Evolutionary conservation across 768 basidiomycete genomes (phyloP), one percentile per base, ranked within the genome.

Genomic region (Tylopilus balloui): DNA sequence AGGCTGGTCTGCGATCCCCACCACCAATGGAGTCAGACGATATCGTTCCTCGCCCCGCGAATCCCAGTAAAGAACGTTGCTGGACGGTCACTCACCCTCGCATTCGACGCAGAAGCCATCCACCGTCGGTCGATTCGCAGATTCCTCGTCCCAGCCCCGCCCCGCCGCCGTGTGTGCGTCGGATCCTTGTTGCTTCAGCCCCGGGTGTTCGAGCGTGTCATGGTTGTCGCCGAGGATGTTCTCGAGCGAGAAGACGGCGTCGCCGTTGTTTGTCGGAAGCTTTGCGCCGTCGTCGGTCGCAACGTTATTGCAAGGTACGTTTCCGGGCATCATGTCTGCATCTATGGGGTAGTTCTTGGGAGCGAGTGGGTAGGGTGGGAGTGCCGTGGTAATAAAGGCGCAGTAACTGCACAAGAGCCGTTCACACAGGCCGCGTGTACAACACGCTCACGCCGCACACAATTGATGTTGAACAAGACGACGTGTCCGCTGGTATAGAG

Each of bases 1-100:
- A 47, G 90, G 88, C 64, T 92, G 90, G 71, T 92, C 90, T 92
- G 52, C 20, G n/a, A n/a, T n/a, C n/a, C n/a, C n/a, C n/a, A n/a
- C n/a, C n/a, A n/a, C n/a, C n/a, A n/a, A n/a, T n/a, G n/a, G n/a
- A n/a, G n/a, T n/a, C n/a, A n/a, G n/a, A n/a, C n/a, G n/a, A n/a
- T n/a, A n/a, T n/a, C n/a, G n/a, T n/a, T n/a, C n/a, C n/a, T n/a
- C n/a, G n/a, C n/a, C n/a, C n/a, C n/a, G n/a, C n/a, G n/a, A n/a
- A n/a, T n/a, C n/a, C n/a, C n/a, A n/a, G n/a, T n/a, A n/a, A n/a
- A n/a, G n/a, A n/a, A n/a, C n/a, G n/a, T n/a, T n/a, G n/a, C n/a
- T n/a, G n/a, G n/a, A n/a, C n/a, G n/a, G n/a, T n/a, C n/a, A 35
- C 47, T 58, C 52, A 89, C 90, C 90, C 80, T 92, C 90, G 63